Evolutionary conservation across 805 yeast species (phyloP).

Genomic region (Monosporozyma yasuniensis): DNA sequence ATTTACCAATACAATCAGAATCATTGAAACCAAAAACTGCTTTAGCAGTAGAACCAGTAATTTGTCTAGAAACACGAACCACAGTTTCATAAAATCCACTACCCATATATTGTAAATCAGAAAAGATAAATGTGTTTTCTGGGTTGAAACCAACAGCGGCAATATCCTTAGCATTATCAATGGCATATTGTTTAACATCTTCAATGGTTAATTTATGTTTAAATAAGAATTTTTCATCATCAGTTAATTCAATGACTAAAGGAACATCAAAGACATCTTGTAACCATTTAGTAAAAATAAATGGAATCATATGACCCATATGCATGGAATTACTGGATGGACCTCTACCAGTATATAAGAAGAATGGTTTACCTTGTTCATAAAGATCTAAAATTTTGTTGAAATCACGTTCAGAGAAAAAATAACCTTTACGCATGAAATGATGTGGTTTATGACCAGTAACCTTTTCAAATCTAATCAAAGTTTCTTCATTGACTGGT

Average conservation of each 20-base stretch:
- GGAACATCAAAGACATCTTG: constrained; percentile 98
- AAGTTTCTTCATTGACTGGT: constrained; percentile 56
- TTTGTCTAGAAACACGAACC: constrained; percentile 84
- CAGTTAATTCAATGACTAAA: constrained; percentile 85
- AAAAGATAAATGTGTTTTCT: constrained; percentile 88
- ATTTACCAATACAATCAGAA: constrained; percentile 86
- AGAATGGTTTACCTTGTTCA: constrained; percentile 92
- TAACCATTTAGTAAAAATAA: constrained; percentile 91
- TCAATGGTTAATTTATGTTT: constrained; percentile 82
- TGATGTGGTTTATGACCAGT: constrained; percentile 93
- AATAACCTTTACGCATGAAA: constrained; percentile 80
- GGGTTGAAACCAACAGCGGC: constrained; percentile 92
- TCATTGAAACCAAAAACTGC: constrained; percentile 96
- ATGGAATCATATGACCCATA: constrained; percentile 94
- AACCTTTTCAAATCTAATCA: constrained; percentile 63
- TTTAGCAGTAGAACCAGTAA: constrained; percentile 93
- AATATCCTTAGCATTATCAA: constrained; percentile 84
- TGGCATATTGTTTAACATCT: constrained; percentile 74
- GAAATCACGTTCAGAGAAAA: constrained; percentile 86
- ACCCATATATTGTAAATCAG: constrained; percentile 88
- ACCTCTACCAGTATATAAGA: constrained; percentile 94
- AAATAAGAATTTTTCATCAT: constrained; percentile 93
- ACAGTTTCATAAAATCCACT: constrained; percentile 91
- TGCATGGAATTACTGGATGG: constrained; percentile 94
- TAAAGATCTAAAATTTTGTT: constrained; percentile 71